Conservation (phyloP, 2,329 filamentous ascomycete genomes). For the Hymenoscyphus fraxineus region DNA sequence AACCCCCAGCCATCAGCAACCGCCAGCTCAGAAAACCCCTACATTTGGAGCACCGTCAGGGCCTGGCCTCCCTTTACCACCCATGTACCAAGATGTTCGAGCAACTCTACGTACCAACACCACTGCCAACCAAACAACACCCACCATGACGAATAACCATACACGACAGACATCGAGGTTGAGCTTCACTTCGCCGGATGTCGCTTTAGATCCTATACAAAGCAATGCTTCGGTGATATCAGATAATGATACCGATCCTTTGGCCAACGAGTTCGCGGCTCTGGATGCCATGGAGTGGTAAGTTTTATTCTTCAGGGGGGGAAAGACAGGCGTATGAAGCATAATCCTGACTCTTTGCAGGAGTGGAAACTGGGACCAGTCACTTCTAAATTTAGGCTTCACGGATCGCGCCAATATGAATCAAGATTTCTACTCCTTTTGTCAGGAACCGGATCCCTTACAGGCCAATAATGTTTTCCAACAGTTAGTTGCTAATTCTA, state of each 20-base stretch:
- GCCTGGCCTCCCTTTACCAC: constrained; percentile 18
- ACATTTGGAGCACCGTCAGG: constrained; percentile 22
- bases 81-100: constrained; percentile 24
- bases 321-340: neutral
- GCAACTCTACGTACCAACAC: constrained; percentile 11
- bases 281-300: constrained; percentile 50
- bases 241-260: constrained; percentile 40
- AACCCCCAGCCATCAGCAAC: constrained; percentile 12
- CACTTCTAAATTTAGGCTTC: constrained; percentile 36
- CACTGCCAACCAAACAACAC: neutral
- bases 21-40: constrained; percentile 13
- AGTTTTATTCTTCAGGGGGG: constrained; percentile 13
- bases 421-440: constrained; percentile 35
- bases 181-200: constrained; percentile 8
- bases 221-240: constrained; percentile 24
- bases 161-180: constrained; percentile 1
- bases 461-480: constrained; percentile 33
- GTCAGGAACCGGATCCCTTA: constrained; percentile 32
- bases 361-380: constrained; percentile 34
- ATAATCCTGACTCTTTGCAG: constrained; percentile 22
- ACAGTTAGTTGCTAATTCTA: constrained; percentile 31
- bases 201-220: constrained; percentile 15
- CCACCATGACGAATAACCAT: neutral
- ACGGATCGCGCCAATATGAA: constrained; percentile 35
- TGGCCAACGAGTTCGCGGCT: constrained; percentile 56